These are phyloP conservation scores for Scheffersomyces segobiensis DNA, from an alignment of 1,139 yeast genomes.

Conservation along the genomic window DNA sequence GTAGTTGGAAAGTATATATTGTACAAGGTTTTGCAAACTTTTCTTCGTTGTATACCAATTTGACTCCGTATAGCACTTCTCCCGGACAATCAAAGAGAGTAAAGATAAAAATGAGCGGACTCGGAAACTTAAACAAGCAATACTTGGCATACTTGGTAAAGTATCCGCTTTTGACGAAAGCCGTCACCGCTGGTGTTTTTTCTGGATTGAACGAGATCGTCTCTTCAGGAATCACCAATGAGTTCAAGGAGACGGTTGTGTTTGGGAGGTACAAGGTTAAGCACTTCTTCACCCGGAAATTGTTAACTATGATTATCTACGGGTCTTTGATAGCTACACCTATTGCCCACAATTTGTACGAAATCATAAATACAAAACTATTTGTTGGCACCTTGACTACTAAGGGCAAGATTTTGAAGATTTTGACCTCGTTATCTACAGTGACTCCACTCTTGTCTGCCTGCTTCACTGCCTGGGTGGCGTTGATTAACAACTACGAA, in stretches of 20 bases:
- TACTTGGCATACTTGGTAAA: conserved; percentile 45
- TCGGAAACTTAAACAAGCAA: conserved; percentile 13
- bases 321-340: conserved; percentile 76
- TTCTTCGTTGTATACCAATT: background rate
- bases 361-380: conserved; percentile 38
- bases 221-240: conserved; percentile 54
- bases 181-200: conserved; percentile 58
- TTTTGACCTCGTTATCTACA: conserved; percentile 58
- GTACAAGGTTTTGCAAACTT: background rate
- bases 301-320: conserved; percentile 68
- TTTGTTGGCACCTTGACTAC: conserved; percentile 42
- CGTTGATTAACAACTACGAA: conserved; percentile 42
- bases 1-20: background rate
- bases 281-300: conserved; percentile 47
- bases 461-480: conserved; percentile 56
- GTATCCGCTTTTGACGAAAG: conserved; percentile 61
- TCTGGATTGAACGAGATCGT: conserved; percentile 61
- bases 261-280: conserved; percentile 19
- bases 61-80: background rate
- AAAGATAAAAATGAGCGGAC: background rate
- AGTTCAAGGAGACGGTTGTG: conserved; percentile 26
- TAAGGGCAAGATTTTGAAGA: conserved; percentile 51
- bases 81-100: background rate
- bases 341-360: conserved; percentile 63
- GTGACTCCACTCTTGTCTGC: conserved; percentile 66